These are phyloP conservation scores for Epichloe sylvatica DNA, from an alignment of 2,329 filamentous ascomycete species.

Conservation along the genomic window DNA sequence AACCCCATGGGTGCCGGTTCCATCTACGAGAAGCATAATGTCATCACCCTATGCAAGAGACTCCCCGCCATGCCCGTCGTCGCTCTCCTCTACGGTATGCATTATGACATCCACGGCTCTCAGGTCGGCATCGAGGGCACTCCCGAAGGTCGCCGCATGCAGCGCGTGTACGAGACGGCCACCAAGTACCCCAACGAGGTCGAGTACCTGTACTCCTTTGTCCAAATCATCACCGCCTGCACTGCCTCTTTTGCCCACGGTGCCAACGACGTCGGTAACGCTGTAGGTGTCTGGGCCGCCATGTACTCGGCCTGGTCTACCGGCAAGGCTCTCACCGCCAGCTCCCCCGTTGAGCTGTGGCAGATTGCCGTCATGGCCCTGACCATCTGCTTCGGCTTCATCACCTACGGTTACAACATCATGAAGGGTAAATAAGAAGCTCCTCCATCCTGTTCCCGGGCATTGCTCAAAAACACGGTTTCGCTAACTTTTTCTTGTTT, in stretches of 20 bases:
- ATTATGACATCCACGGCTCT: slow-evolving; percentile 63
- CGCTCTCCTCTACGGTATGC: slow-evolving; percentile 55
- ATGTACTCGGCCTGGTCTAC: slow-evolving; percentile 54
- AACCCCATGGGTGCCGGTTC: slow-evolving; percentile 60
- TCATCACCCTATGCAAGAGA: slow-evolving; percentile 48
- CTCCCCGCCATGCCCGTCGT: slow-evolving; percentile 53
- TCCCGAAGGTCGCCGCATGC: slow-evolving; percentile 11
- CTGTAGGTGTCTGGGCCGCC: slow-evolving; percentile 54
- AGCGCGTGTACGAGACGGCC: slow-evolving; percentile 49
- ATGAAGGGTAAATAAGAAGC: slow-evolving; percentile 54
- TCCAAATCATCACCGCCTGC: slow-evolving; percentile 54
- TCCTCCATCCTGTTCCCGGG: background rate
- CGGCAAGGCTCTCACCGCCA: slow-evolving; percentile 44
- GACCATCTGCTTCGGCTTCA: slow-evolving; percentile 51
- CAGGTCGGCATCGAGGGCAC: slow-evolving; percentile 11
- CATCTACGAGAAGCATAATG: slow-evolving; percentile 62
- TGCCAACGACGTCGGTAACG: slow-evolving; percentile 64
- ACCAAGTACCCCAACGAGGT: slow-evolving; percentile 56
- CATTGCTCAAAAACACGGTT: background rate
- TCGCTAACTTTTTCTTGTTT: background rate
- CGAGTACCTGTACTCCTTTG: slow-evolving; percentile 54
- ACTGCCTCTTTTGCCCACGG: slow-evolving; percentile 64
- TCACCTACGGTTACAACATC: slow-evolving; percentile 72
- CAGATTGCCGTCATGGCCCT: slow-evolving; percentile 56
- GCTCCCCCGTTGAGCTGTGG: slow-evolving; percentile 59